Base-by-base conservation (phyloP, 805 yeast genomes). In the Kluyveromyces aestuarii region DNA sequence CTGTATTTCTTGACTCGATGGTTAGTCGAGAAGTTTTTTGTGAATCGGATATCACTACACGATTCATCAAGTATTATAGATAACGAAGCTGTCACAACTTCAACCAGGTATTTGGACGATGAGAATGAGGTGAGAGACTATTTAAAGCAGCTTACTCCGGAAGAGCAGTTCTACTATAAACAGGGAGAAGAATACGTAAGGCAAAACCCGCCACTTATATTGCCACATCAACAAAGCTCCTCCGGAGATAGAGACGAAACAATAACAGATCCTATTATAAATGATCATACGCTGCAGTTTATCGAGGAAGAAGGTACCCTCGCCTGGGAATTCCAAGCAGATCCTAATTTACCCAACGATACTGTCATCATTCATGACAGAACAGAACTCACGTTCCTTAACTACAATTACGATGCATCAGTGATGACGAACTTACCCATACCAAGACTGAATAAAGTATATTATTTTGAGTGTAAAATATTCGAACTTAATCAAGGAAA, bases 251-350 rank as follows among this genome's bases (percentile, higher is more conserved):
- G 27, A 18, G 45, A 43, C 2, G 54, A 50, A n/a, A 52, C 49
- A 13, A 46, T 55, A 8, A 54, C 56, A 8, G 69, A 67, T 52
- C 70, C 71, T 1, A 59, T 67, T 10, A 57, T 67, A 21, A 64
- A 63, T 45, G 68, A 61, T 18, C 61, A 66, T 48, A 61, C 70
- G 2, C 52, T 57, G 47, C 63, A 58, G 41, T 67, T 84, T 18
- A 86, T 87, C 27, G 95, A 88, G 55, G 95, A 88, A 54, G 89
- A 87, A 62, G 96, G 96, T 2, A 83, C 90, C 1, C 68, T 75
- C 14, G 98, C 97, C 1, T 90, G 95, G 87, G 95, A 90, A 57
- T 91, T 93, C 60, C 74, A 72, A 46, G 80, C 82, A 19, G 70
- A 70, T 58, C 64, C 72, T 9, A 75, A 76, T 66, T 64, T 79